Conservation (phyloP, 148 eudicot species). For the Camellia sinensis region DNA sequence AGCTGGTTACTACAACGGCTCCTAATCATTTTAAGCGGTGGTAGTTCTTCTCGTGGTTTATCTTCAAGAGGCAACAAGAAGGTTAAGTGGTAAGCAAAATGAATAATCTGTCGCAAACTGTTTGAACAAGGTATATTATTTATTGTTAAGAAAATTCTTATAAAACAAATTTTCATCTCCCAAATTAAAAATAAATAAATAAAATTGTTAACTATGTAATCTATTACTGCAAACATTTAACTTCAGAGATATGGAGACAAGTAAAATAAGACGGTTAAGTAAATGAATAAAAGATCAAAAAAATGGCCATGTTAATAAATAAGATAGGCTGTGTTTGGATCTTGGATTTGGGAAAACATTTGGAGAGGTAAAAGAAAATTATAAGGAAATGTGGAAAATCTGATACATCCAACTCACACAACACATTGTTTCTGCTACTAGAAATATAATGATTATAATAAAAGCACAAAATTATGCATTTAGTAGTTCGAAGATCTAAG, state of each 20-base stretch:
- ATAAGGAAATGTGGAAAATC: not conserved
- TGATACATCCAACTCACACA: not conserved
- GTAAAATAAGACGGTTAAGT: not conserved
- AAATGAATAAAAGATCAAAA: not conserved
- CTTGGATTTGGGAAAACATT: too few species aligned
- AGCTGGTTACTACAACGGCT: constrained; percentile 67
- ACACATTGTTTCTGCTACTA: not conserved
- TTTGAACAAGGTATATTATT: not conserved
- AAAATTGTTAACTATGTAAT: not conserved
- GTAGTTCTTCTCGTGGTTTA: constrained; percentile 58
- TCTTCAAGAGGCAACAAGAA: constrained; percentile 34
- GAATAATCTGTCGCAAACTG: not conserved
- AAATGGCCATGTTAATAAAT: not conserved
- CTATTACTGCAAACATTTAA: not conserved
- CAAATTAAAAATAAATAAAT: not conserved
- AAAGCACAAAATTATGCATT: not conserved
- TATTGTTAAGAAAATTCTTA: not conserved
- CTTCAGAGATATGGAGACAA: not conserved
- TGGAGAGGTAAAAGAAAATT: too few species aligned
- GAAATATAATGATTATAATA: not conserved
- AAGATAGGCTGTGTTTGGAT: not conserved
- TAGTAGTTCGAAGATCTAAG: too few species aligned
- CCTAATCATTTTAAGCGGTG: constrained; percentile 57
- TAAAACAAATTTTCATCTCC: not conserved
- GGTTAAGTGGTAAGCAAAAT: not conserved